Evolutionary conservation across 768 basidiomycete species (phyloP).

Genomic region (Mycena latifolia): DNA sequence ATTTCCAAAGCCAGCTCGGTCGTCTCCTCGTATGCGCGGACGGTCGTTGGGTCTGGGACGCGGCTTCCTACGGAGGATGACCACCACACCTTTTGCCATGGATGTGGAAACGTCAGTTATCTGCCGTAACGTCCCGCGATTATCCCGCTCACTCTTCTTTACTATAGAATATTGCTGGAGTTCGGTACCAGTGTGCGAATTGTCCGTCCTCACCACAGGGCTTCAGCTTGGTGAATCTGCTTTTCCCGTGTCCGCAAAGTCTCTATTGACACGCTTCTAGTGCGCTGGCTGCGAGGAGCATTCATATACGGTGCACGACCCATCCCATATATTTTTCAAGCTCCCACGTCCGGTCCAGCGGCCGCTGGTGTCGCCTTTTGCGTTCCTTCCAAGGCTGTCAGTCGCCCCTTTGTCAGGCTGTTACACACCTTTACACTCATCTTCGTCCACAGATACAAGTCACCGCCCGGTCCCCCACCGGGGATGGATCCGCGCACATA

Average conservation of each 20-base stretch:
- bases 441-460: conserved; percentile 64
- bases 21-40: conserved; percentile 73
- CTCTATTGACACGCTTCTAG: conserved; percentile 51
- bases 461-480: conserved; percentile 68
- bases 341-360: conserved; percentile 83
- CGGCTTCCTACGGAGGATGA: conserved; percentile 56
- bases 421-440: neutral
- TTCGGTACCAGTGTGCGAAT: conserved; percentile 90
- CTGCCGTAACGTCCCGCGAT: neutral
- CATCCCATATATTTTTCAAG: conserved; percentile 91
- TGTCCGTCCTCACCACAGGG: conserved; percentile 81
- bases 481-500: conserved; percentile 63
- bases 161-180: conserved; percentile 76
- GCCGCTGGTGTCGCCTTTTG: conserved; percentile 59
- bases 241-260: neutral
- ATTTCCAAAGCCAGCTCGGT: conserved; percentile 67
- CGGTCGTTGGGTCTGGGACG: conserved; percentile 69
- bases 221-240: conserved; percentile 77
- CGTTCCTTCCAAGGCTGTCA: conserved; percentile 79
- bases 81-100: conserved; percentile 72
- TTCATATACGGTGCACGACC: conserved; percentile 86
- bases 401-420: conserved; percentile 42
- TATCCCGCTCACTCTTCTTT: neutral
- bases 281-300: conserved; percentile 83
- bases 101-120: conserved; percentile 66